These are phyloP conservation scores for Sporothrix protearum DNA, from an alignment of 2,329 filamentous ascomycete genomes.

Conservation along the genomic window DNA sequence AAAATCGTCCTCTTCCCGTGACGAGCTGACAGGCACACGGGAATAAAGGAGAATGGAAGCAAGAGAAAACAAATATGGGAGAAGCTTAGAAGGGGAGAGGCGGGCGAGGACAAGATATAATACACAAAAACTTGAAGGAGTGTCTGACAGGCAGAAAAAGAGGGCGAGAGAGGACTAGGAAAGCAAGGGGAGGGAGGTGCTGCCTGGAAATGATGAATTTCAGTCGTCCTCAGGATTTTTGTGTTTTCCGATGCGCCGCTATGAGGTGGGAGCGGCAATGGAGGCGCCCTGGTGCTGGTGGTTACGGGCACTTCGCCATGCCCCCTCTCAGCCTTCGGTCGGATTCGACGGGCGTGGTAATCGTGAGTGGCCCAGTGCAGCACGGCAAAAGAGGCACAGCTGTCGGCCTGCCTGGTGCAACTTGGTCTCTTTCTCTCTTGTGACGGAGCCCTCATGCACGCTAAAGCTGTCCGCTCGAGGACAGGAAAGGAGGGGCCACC, in stretches of 20 bases:
- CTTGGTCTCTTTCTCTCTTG: not conserved
- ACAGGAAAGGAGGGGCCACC: not conserved
- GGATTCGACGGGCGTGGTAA: conserved; percentile 22
- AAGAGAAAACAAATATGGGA: not conserved
- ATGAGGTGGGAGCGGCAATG: conserved; percentile 1
- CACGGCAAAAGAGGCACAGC: not conserved
- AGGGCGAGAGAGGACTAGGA: not conserved
- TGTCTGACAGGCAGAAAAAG: not conserved
- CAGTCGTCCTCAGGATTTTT: not conserved
- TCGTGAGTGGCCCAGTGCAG: conserved; percentile 20
- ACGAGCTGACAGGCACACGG: not conserved
- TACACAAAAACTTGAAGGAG: not conserved
- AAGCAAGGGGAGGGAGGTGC: conserved; percentile 13
- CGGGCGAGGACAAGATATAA: conserved; percentile 20
- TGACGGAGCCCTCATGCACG: conserved; percentile 1
- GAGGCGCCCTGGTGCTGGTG: not conserved
- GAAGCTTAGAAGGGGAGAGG: conserved; percentile 3
- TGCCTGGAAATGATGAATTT: conserved; percentile 12
- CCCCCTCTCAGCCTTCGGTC: conserved; percentile 22
- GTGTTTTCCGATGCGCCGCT: conserved; percentile 11
- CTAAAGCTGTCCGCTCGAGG: conserved; percentile 20
- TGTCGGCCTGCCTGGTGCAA: conserved; percentile 11
- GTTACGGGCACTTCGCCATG: conserved; percentile 10
- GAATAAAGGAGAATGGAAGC: not conserved
- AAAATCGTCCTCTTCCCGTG: conserved; percentile 10